Evolutionary conservation across 2,329 filamentous ascomycete genomes (phyloP), one percentile per base, ranked within the genome.

Genomic region (Coniochaeta sp.): DNA sequence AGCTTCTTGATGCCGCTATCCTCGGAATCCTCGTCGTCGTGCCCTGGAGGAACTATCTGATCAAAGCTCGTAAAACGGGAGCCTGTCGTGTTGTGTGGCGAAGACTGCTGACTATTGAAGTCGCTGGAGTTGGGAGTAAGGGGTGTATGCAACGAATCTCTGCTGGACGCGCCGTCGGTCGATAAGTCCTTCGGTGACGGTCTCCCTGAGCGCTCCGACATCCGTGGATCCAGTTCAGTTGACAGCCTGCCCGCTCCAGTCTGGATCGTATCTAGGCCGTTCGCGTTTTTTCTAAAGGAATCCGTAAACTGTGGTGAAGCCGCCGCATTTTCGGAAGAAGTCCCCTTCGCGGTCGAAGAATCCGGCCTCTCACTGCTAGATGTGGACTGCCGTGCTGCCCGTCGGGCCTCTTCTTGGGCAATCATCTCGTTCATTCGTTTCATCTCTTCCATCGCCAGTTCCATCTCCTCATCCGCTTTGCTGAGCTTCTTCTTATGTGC

Each of bases 341-440:
- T 13, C 45, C 30, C n/a, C n/a, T 24, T 42, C 13, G 26, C 6
- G n/a, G 14, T n/a, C 3, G 27, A 20, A 38, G 26, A 55, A 33
- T 57, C 51, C 18, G 35, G 26, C n/a, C 50, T 32, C 13, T 26
- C 18, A 14, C n/a, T n/a, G n/a, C 38, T 42, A 14, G 38, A 42
- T 5, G 38, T 42, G 7, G 38, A 42, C 38, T 42, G 8, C 33
- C 31, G 13, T 53, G 52, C 27, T 35, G 49, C 61, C 33, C 65
- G 69, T 24, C 65, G 66, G 28, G 69, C 76, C 47, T 91, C 83
- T 58, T 94, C 88, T 50, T 88, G 80, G 0, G 84, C 84, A 63
- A 96, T 95, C 77, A 96, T 79, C 55, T 85, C 78, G 57, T 91
- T 95, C 61, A 96, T 76, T 51, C 87, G 81, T 67, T 89, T 87